phyloP scores from a whole-genome alignment of 2,329 filamentous ascomycete species.

The Cercospora citrullina region DNA sequence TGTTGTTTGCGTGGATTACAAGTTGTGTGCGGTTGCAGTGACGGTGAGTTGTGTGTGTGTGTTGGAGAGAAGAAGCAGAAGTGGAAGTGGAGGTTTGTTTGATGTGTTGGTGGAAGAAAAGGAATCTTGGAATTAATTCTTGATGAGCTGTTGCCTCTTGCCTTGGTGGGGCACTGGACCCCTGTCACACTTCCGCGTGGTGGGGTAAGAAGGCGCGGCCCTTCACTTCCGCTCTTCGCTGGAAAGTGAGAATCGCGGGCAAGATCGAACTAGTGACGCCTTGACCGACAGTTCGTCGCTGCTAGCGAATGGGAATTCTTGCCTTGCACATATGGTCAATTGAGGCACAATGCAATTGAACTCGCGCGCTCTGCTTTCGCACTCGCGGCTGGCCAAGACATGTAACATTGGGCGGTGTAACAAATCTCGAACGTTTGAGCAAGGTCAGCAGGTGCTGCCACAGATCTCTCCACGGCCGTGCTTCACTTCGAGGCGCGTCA shows the following conservation, averaged over 20 bases:
- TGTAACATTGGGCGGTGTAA: constrained; percentile 5
- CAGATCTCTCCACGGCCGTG: background rate
- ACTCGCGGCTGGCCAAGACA: constrained; percentile 2
- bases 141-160: constrained; percentile 2
- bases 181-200: background rate
- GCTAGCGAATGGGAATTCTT: constrained; percentile 14
- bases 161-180: background rate
- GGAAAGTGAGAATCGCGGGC: background rate
- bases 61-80: background rate
- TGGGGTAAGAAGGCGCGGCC: constrained; percentile 12
- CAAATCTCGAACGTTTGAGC: constrained; percentile 2
- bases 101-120: background rate
- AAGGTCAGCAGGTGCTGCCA: constrained; percentile 6
- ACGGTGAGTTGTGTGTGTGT: background rate
- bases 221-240: background rate
- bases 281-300: constrained; percentile 6
- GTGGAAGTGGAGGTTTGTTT: constrained; percentile 1
- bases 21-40: background rate
- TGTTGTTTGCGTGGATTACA: background rate
- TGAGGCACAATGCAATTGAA: background rate
- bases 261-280: constrained; percentile 2
- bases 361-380: background rate
- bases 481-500: background rate
- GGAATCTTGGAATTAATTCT: constrained; percentile 5
- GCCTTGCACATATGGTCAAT: constrained; percentile 2